Evolutionary conservation across 768 basidiomycete species (phyloP).

Genomic region (Macrocybe gigantea): DNA sequence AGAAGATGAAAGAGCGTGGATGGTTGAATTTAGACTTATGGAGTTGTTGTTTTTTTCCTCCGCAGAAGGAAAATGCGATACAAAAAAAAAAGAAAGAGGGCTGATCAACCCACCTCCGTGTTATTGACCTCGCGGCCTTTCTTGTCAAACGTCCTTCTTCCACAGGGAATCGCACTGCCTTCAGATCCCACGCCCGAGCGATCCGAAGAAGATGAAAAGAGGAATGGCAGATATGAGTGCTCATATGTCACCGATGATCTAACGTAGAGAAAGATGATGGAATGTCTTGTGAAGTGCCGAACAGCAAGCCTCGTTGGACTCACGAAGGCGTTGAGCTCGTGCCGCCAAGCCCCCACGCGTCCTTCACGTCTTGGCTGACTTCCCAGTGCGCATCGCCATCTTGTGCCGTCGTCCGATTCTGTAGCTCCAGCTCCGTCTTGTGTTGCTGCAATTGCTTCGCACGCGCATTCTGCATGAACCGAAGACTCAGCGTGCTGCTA

Average conservation of each 20-base stretch:
- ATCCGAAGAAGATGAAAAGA: conserved; percentile 37
- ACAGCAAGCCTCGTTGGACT: conserved; percentile 13
- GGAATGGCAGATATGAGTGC: conserved; percentile 60
- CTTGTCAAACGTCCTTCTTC: conserved; percentile 12
- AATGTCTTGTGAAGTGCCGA: neutral
- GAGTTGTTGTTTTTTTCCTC: too few species aligned
- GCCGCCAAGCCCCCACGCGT: conserved; percentile 40
- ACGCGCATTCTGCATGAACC: conserved; percentile 71
- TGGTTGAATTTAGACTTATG: too few species aligned
- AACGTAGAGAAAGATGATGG: neutral
- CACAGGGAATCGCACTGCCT: conserved; percentile 43
- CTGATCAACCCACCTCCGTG: too few species aligned
- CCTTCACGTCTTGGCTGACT: conserved; percentile 43
- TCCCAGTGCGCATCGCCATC: conserved; percentile 66
- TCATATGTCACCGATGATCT: conserved; percentile 37
- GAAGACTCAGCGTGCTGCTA: conserved; percentile 56
- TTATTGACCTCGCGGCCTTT: too few species aligned
- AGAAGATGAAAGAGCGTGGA: too few species aligned
- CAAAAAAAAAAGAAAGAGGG: conserved; percentile 11
- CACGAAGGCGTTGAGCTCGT: conserved; percentile 6
- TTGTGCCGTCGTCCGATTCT: conserved; percentile 14
- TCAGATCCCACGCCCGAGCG: conserved; percentile 48
- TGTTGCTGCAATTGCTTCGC: conserved; percentile 45
- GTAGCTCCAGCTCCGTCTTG: conserved; percentile 43
- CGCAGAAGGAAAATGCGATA: neutral